These are phyloP conservation scores for Talaromyces sp. DNA, from an alignment of 2,329 filamentous ascomycete species.

Conservation along the genomic window DNA sequence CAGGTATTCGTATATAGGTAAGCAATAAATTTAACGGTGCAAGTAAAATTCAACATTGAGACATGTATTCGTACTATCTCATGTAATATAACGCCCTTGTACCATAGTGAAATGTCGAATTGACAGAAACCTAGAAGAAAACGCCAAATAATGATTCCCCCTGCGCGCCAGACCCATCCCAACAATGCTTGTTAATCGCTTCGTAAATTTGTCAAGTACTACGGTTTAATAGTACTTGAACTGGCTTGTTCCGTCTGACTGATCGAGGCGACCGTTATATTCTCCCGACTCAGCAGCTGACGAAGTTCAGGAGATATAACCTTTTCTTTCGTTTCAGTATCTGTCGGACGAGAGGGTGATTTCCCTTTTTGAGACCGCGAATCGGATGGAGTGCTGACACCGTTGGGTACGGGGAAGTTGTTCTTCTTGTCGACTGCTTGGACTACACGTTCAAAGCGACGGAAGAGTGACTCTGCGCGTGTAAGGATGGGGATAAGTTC, in stretches of 20 bases:
- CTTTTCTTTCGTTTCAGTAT: conserved; percentile 37
- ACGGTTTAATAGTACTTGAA: neutral
- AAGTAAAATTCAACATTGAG: neutral
- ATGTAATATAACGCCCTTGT: neutral
- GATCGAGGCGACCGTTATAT: neutral
- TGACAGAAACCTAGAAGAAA: neutral
- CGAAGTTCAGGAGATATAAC: conserved; percentile 64
- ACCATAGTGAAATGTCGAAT: neutral
- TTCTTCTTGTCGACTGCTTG: conserved; percentile 90
- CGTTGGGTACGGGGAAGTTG: conserved; percentile 65
- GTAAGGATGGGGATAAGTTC: conserved; percentile 83
- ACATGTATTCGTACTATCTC: neutral
- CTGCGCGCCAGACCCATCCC: neutral
- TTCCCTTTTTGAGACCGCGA: conserved; percentile 33
- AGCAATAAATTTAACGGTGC: neutral
- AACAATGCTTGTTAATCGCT: neutral
- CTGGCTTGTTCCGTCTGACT: neutral
- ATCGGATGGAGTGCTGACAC: conserved; percentile 41
- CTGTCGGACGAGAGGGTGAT: conserved; percentile 24
- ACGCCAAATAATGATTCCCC: neutral
- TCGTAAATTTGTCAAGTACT: neutral
- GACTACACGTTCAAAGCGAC: conserved; percentile 79
- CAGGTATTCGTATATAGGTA: neutral
- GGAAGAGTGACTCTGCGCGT: conserved; percentile 83
- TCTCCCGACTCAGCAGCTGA: conserved; percentile 57